Percentiles rank a stretch among this genome's conserved stretches.
Conservation (phyloP, 768 basidiomycete species). For the Naematelia aurantialba region DNA sequence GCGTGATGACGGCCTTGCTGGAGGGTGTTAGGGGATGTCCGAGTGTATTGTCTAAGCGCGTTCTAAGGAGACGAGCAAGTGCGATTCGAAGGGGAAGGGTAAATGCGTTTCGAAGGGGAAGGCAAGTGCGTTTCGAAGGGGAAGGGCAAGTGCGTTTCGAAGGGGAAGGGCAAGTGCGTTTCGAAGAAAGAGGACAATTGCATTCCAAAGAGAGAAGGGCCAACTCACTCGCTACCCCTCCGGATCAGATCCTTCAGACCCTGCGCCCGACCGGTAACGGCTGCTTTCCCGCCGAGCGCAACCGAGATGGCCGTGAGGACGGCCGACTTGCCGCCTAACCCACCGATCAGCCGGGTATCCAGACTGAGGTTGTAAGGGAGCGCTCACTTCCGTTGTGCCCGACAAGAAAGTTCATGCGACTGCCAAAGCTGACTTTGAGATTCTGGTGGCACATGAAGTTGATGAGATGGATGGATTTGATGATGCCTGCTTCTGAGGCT, state of each 20-base stretch:
- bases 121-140: too few relatives aligned
- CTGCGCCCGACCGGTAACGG: conserved; percentile 79
- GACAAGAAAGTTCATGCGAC: conserved; percentile 95
- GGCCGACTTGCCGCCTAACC: conserved; percentile 86
- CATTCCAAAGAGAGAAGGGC: too few relatives aligned
- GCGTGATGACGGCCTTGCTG: conserved; percentile 70
- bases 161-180: too few relatives aligned
- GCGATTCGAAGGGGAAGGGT: too few relatives aligned
- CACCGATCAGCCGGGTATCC: conserved; percentile 10
- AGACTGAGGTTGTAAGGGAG: not conserved
- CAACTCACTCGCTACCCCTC: conserved; percentile 73
- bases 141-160: too few relatives aligned
- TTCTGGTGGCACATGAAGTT: conserved; percentile 96
- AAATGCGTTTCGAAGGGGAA: too few relatives aligned
- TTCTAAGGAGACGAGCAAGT: too few relatives aligned
- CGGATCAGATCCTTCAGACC: conserved; percentile 81
- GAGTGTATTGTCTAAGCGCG: too few relatives aligned
- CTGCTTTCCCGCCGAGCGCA: conserved; percentile 88
- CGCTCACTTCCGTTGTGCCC: conserved; percentile 88
- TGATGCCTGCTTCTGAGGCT: conserved; percentile 80
- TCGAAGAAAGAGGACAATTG: too few relatives aligned
- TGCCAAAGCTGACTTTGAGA: conserved; percentile 77
- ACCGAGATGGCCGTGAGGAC: conserved; percentile 88
- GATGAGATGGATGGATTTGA: conserved; percentile 61
- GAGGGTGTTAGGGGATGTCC: too few relatives aligned